Conservation (phyloP, 306 rosid species). For the Fagus sylvatica region DNA sequence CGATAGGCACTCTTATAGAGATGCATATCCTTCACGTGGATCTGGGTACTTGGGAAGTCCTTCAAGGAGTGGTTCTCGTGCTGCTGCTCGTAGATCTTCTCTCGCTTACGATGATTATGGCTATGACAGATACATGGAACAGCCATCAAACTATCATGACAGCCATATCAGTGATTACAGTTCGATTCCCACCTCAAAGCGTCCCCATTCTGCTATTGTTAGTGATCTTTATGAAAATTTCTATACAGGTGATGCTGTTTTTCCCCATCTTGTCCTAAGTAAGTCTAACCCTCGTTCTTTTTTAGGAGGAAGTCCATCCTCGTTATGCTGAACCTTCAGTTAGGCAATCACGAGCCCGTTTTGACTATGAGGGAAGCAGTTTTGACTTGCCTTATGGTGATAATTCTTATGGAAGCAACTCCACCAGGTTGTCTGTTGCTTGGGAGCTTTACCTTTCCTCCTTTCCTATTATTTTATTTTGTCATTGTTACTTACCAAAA, state of each 20-base stretch:
- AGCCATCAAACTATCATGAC: neutral
- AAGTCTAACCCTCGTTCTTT: neutral
- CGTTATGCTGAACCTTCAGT: conserved; percentile 6
- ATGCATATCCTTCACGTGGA: conserved; percentile 11
- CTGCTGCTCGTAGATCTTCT: neutral
- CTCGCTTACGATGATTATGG: neutral
- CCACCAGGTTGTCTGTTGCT: conserved; percentile 3
- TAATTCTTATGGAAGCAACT: conserved; percentile 7
- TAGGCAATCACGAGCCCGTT: neutral
- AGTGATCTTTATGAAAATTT: neutral
- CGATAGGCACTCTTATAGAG: conserved; percentile 3
- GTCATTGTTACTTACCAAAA: neutral
- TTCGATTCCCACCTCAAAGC: neutral
- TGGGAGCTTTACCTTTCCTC: neutral
- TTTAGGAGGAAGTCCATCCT: conserved; percentile 7
- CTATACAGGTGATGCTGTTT: neutral
- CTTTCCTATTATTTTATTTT: neutral
- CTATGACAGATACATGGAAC: conserved; percentile 6
- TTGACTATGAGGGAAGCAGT: conserved; percentile 7
- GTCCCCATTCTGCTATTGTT: neutral
- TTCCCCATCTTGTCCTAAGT: neutral
- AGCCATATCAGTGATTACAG: neutral
- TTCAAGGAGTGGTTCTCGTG: conserved; percentile 8
- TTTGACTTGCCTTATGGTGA: conserved; percentile 7
- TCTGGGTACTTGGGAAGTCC: conserved; percentile 4